Conservation (phyloP, 2,329 filamentous ascomycete species). For the Tothia fuscella region DNA sequence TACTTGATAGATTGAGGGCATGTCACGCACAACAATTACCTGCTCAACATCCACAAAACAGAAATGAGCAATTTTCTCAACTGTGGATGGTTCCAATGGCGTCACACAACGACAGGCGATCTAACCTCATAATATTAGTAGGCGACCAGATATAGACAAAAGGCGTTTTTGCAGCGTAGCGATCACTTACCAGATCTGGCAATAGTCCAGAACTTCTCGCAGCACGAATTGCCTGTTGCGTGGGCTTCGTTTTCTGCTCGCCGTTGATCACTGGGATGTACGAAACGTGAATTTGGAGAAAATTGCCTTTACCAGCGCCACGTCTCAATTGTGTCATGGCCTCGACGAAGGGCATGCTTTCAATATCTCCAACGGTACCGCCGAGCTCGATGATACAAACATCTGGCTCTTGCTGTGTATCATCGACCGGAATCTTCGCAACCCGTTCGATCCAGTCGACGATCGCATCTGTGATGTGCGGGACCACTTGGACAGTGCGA, state of each 20-base stretch:
- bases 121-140: conserved; percentile 28
- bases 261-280: conserved; percentile 66
- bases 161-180: conserved; percentile 12
- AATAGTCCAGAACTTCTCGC: conserved; percentile 65
- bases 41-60: conserved; percentile 80
- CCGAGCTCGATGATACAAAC: conserved; percentile 75
- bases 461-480: conserved; percentile 83
- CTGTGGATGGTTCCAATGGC: conserved; percentile 58
- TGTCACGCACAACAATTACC: conserved; percentile 77
- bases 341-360: conserved; percentile 79
- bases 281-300: conserved; percentile 79
- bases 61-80: conserved; percentile 77
- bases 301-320: conserved; percentile 63
- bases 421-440: conserved; percentile 73
- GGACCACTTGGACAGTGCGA: conserved; percentile 80
- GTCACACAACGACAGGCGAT: conserved; percentile 87
- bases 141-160: conserved; percentile 5
- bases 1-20: conserved; percentile 86
- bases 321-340: conserved; percentile 69
- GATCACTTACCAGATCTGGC: conserved; percentile 43
- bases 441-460: conserved; percentile 88
- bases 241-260: conserved; percentile 95
- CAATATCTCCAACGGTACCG: conserved; percentile 68
- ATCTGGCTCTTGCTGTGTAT: conserved; percentile 70
- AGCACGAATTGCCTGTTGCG: conserved; percentile 77